Conservation (phyloP, 352 stramenopile genomes). For the Globisporangium splendens region DNA sequence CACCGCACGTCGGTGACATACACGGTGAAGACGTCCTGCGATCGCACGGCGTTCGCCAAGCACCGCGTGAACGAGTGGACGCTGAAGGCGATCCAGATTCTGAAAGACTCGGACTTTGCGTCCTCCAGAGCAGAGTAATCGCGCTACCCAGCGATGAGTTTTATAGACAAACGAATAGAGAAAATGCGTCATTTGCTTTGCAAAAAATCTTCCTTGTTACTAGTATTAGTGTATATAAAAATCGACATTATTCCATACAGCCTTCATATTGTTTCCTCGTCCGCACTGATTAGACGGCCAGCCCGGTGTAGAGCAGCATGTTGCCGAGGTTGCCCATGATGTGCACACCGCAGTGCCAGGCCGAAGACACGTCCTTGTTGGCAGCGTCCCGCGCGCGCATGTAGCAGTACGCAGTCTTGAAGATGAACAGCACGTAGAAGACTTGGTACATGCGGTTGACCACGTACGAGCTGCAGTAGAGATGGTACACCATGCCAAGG, state of each 20-base stretch:
- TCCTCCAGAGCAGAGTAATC: conserved; percentile 36
- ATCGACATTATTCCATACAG: not conserved
- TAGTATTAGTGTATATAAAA: not conserved
- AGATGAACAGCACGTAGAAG: conserved; percentile 59
- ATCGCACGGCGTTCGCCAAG: conserved; percentile 33
- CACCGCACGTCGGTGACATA: conserved; percentile 62
- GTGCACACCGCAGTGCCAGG: conserved; percentile 79
- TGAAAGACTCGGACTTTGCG: conserved; percentile 57
- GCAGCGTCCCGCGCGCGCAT: conserved; percentile 46
- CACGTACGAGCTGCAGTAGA: conserved; percentile 57
- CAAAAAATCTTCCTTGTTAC: not conserved
- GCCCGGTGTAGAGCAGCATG: conserved; percentile 67
- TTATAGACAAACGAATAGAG: not conserved
- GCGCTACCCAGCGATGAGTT: not conserved
- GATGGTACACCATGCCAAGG: conserved; percentile 52
- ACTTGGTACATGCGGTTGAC: conserved; percentile 51
- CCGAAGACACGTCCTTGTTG: conserved; percentile 67
- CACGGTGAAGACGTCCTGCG: conserved; percentile 40
- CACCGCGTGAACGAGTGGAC: conserved; percentile 49
- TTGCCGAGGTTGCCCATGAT: conserved; percentile 75
- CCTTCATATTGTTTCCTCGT: conserved; percentile 1
- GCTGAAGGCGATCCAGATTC: conserved; percentile 28
- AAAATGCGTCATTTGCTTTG: too few species aligned
- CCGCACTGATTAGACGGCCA: conserved; percentile 29
- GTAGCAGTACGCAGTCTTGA: conserved; percentile 76